Base-by-base conservation (phyloP, 2,329 filamentous ascomycete species). In the Sordariomycetes sp. region DNA sequence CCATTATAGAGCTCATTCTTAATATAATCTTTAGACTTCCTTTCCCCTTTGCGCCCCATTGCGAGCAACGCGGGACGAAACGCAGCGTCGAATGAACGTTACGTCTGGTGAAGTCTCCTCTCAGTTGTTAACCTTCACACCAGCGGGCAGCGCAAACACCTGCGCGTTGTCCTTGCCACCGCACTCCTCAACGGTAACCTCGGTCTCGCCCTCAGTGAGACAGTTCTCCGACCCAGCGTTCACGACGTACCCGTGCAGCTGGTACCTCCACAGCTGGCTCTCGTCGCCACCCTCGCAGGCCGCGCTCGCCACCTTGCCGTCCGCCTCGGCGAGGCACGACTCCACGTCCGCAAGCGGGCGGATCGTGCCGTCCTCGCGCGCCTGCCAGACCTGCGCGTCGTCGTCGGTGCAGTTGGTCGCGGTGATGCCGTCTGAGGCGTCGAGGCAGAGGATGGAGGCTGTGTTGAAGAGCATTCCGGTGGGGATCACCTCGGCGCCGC, bases 401-500 rank as follows among this genome's bases (percentile, higher is more conserved):
- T 63, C 61, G 10, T 66, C 76, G 35, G 69, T 65, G 59, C 76
- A 78, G 4, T 63, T 61, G 64, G n/a, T n/a, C n/a, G 72, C 77
- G 0, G 37, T 63, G 6, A 75, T 62, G 7, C 58, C 62, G 8
- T 64, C 63, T 2, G 63, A 60, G 40, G 43, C 54, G 57, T 60
- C 48, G 37, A 79, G 65, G 60, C 74, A 77, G 34, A 71, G 69
- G 11, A 72, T 65, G 1, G 74, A 76, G 24, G 69, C 72, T 0
- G 76, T 77, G 62, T 79, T 78, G 65, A 79, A 77, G 54, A 79
- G 72, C 63, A 76, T 71, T 4, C 77, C 77, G 0, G 76, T 79
- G 0, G 76, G 75, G 10, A 68, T 69, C 18, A 64, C 43, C 11
- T 69, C 63, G 22, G 62, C 61, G 20, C 62, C 61, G 40, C 59